Base-by-base conservation (phyloP, 1,139 yeast species). In the Protomyces inouyei region DNA sequence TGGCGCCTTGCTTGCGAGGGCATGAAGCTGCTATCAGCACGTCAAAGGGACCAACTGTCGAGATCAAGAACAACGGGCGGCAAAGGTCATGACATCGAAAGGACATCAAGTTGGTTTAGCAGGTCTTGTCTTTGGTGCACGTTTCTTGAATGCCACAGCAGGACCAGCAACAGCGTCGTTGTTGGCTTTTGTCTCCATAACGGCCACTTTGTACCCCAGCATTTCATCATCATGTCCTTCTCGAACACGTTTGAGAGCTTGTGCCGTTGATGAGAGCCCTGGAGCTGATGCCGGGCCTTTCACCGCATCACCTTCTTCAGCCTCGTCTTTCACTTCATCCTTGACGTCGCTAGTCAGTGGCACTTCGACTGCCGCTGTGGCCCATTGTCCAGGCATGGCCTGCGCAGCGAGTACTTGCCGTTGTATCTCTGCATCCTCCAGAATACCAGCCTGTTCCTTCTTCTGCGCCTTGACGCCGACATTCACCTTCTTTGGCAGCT, bases 331-430 rank as follows among this genome's bases (percentile, higher is more conserved):
- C 16, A 54, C 51, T 23, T 6, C n/a, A 8, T 54, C 51, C 32
- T 14, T 12, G 35, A 2, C 45, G 48, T 32, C 23, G 48, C 12
- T 46, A 12, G 18, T 35, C 55, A 5, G 21, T 40, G 23, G 32
- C 14, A 9, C 35, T 40, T 10, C 43, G 14, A 38, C 57, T 18
- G 25, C 2, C 23, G 32, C 43, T 52, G 53, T 32, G 37, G 37
- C 53, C 63, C 63, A 59, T 16, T 52, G 52, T 5, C 63, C 57
- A 1, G 63, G 57, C 16, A 52, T 52, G 28, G 63, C 63, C 18
- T 59, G 63, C 14, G 63, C 63, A 18, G 63, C 63, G 10, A 59
- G 57, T 10, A 55, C 57, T 10, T 55, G 28, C 55, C 45, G n/a
- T 21, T 59, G 40, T 12, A 59, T 52, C 21, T 59, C 63, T 37